Percentiles rank a stretch among this genome's conserved stretches.
These are phyloP conservation scores for Stenocarpella maydis DNA, from an alignment of 2,329 filamentous ascomycete genomes.

Conservation along the genomic window DNA sequence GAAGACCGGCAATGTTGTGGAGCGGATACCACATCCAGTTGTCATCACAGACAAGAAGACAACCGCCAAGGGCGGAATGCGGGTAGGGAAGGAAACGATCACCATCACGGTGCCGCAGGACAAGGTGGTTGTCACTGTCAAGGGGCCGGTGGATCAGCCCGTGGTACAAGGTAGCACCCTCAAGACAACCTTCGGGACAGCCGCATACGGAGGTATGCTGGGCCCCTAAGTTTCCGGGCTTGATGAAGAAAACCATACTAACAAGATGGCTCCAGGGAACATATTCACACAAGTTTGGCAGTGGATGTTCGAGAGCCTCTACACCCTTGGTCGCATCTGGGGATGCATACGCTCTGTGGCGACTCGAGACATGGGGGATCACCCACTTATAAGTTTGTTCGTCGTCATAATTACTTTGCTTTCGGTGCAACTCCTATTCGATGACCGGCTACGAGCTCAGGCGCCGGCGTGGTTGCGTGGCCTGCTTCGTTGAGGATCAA, in stretches of 20 bases:
- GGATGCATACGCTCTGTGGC: background rate
- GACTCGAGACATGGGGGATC: background rate
- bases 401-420: background rate
- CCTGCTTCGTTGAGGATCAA: background rate
- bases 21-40: no score
- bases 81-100: background rate
- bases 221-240: background rate
- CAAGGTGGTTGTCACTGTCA: background rate
- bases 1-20: background rate
- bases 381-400: background rate
- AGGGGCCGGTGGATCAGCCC: background rate
- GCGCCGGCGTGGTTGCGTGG: background rate
- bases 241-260: background rate
- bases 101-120: slow-evolving; percentile 10
- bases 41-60: no score
- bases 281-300: background rate
- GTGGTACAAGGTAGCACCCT: background rate
- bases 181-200: no score
- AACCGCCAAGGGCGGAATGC: background rate
- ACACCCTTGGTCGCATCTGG: background rate
- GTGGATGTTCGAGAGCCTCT: background rate
- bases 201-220: background rate
- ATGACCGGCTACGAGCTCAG: background rate
- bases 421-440: background rate
- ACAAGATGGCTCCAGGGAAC: background rate